Base-by-base conservation (phyloP, 202 grass and related monocot species). In the Dendrocalamus latiflorus region DNA sequence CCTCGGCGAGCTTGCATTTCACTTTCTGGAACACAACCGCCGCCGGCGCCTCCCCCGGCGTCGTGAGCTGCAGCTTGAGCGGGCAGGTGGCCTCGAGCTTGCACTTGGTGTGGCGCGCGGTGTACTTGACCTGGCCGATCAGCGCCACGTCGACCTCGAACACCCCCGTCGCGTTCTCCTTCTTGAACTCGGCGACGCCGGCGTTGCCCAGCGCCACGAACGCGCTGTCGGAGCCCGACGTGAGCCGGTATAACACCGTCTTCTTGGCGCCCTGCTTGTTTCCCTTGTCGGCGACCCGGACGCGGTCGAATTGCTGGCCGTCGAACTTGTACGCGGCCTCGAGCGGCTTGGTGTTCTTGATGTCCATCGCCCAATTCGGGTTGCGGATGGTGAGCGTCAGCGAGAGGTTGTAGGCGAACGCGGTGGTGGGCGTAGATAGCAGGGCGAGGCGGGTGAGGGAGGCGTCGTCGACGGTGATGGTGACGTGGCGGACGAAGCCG, bases 341-440 rank as follows among this genome's bases (percentile, higher is more conserved):
- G 25, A 88, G 34, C 7, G 56, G 44, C 16, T 88, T 18, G 6
- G 68, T 76, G n/a, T 87, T 55, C 68, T 37, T 34, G n/a, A 88
- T 65, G 9, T 1, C 8, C 86, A 88, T 84, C 0, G 86, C 81
- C 86, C 86, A 88, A 62, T 88, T 88, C 0, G 34, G 43, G 86
- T 88, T 88, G 53, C 33, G 81, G 75, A 88, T 18, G 22, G 55
- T 20, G 33, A 88, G n/a, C n/a, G n/a, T n/a, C n/a, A n/a, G n/a
- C n/a, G n/a, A n/a, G n/a, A n/a, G n/a, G n/a, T n/a, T n/a, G n/a
- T n/a, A n/a, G n/a, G n/a, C n/a, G n/a, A n/a, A n/a, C n/a, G n/a
- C n/a, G n/a, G n/a, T n/a, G n/a, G n/a, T n/a, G n/a, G n/a, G n/a
- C n/a, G n/a, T n/a, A n/a, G n/a, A n/a, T n/a, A n/a, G n/a, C n/a